A percentile compares a stretch with the other conserved stretches of the same genome.
phyloP scores from a whole-genome alignment of 140 eudicot genomes.

The Anethum foeniculum region DNA sequence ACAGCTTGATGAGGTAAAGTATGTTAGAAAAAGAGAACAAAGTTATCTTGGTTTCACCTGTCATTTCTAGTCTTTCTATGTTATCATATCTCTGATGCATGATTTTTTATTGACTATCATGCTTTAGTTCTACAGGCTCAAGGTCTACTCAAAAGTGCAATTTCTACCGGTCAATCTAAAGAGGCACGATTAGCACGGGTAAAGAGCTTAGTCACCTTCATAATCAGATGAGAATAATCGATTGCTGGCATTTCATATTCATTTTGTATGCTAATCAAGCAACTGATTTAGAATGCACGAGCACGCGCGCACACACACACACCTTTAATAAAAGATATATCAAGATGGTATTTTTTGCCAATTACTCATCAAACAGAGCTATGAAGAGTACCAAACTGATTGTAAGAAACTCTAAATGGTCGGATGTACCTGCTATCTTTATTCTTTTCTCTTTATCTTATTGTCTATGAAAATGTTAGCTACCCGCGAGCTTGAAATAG shows the following conservation, averaged over 20 bases:
- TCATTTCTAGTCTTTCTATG: slow-evolving; percentile 3
- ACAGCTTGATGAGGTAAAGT: slow-evolving; percentile 84
- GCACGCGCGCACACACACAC: not conserved
- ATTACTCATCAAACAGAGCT: not conserved
- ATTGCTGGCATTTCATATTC: not conserved
- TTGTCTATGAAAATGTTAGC: not conserved
- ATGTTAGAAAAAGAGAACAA: slow-evolving; percentile 12
- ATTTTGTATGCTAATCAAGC: not conserved
- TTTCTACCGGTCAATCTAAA: slow-evolving; percentile 84
- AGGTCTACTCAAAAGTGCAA: slow-evolving; percentile 83
- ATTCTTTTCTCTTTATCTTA: not conserved
- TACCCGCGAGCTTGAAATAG: not conserved
- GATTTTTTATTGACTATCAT: slow-evolving; percentile 20
- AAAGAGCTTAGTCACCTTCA: slow-evolving; percentile 23
- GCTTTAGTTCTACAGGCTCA: slow-evolving; percentile 68
- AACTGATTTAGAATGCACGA: not conserved
- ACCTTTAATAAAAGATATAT: not conserved
- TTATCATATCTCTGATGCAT: slow-evolving; percentile 18
- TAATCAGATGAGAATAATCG: not conserved
- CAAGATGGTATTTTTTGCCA: not conserved
- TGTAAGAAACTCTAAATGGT: not conserved
- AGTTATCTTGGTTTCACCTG: slow-evolving; percentile 7
- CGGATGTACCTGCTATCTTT: not conserved
- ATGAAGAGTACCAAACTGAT: not conserved
- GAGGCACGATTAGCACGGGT: slow-evolving; percentile 99